A percentile compares a stretch with the other conserved stretches of the same genome.
phyloP scores from a whole-genome alignment of 148 eudicot genomes.

The Camellia sinensis region DNA sequence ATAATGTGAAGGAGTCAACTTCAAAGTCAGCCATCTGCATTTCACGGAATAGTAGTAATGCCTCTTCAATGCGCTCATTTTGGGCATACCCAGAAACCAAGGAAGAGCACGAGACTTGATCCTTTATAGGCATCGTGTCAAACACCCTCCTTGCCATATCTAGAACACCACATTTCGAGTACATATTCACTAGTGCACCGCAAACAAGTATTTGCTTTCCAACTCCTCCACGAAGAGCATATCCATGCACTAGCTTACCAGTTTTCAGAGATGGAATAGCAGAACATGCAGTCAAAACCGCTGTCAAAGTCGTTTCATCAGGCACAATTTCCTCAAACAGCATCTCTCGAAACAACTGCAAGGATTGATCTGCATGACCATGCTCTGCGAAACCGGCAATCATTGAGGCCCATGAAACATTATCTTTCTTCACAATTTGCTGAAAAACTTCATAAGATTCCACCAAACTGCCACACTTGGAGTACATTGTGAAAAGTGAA shows the following conservation, averaged over 20 bases:
- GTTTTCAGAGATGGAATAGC: constrained; percentile 30
- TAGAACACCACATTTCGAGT: constrained; percentile 67
- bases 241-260: constrained; percentile 79
- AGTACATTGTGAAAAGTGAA: constrained; percentile 79
- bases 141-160: constrained; percentile 55
- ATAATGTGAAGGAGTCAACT: constrained; percentile 54
- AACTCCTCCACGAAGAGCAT: constrained; percentile 47
- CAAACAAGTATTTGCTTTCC: constrained; percentile 29
- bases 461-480: constrained; percentile 60
- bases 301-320: constrained; percentile 51
- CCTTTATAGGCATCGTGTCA: constrained; percentile 54
- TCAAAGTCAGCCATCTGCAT: constrained; percentile 38
- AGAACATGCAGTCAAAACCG: constrained; percentile 61
- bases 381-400: constrained; percentile 76
- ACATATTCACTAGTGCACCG: constrained; percentile 74
- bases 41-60: constrained; percentile 49
- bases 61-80: constrained; percentile 50
- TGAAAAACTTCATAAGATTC: constrained; percentile 64
- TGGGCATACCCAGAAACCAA: constrained; percentile 77
- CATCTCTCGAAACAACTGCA: constrained; percentile 59
- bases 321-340: constrained; percentile 32
- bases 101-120: constrained; percentile 60
- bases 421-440: constrained; percentile 56
- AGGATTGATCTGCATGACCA: constrained; percentile 54
- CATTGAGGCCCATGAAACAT: constrained; percentile 85